Evolutionary conservation across 1,284 basidiomycete species (phyloP).

Genomic region (Mycosarcoma maydis): DNA sequence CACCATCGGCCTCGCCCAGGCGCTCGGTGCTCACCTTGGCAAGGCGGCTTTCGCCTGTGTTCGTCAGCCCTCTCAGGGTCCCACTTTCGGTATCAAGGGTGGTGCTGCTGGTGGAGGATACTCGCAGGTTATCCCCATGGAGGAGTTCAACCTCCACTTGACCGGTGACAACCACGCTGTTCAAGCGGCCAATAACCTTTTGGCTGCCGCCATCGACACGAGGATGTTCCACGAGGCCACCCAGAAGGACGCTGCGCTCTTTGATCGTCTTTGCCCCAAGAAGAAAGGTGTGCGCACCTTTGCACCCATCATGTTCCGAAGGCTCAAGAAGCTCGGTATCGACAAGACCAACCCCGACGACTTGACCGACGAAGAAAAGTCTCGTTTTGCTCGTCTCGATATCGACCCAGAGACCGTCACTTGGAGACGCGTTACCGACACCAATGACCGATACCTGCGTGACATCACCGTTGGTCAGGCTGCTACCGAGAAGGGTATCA

Average conservation of each 20-base stretch:
- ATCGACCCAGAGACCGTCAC: slow-evolving; percentile 91
- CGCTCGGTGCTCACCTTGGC: slow-evolving; percentile 90
- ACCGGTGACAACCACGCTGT: slow-evolving; percentile 99
- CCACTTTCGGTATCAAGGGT: slow-evolving; percentile 99
- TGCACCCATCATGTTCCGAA: slow-evolving; percentile 94
- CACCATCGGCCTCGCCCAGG: slow-evolving; percentile 95
- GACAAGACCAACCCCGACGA: slow-evolving; percentile 92
- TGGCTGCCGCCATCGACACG: slow-evolving; percentile 95
- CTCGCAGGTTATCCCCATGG: slow-evolving; percentile 99
- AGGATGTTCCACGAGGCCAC: slow-evolving; percentile 98
- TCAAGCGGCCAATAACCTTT: slow-evolving; percentile 94
- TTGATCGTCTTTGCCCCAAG: slow-evolving; percentile 87
- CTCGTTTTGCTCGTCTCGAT: slow-evolving; percentile 88
- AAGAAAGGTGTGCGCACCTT: slow-evolving; percentile 96
- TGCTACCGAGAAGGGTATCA: slow-evolving; percentile 87
- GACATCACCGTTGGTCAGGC: slow-evolving; percentile 92
- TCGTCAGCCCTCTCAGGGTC: slow-evolving; percentile 98
- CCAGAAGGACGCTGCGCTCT: slow-evolving; percentile 92
- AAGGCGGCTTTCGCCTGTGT: slow-evolving; percentile 96
- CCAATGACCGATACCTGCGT: slow-evolving; percentile 95
- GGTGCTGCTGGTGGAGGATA: slow-evolving; percentile 98
- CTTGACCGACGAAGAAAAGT: slow-evolving; percentile 90
- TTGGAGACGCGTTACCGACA: slow-evolving; percentile 95
- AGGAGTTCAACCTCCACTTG: slow-evolving; percentile 96
- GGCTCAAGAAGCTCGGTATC: slow-evolving; percentile 93